Conservation (phyloP, 1,139 yeast genomes). For the Saccharomyces hybrid region DNA sequence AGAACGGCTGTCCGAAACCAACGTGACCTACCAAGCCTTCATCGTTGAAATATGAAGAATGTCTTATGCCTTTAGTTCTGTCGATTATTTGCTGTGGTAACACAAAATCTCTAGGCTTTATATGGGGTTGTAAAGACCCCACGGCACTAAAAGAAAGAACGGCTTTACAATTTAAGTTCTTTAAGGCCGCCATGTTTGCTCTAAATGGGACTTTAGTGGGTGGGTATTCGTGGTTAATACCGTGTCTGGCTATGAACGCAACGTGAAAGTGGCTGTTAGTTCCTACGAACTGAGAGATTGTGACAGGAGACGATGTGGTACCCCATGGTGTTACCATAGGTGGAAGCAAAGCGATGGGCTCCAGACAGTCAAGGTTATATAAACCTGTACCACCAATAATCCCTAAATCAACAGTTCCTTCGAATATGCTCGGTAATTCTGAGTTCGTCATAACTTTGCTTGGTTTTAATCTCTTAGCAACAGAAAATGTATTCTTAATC, state of each 20-base stretch:
- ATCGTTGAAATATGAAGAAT: slow-evolving; percentile 76
- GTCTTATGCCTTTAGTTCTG: slow-evolving; percentile 91
- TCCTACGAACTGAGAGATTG: slow-evolving; percentile 64
- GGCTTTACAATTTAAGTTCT: slow-evolving; percentile 75
- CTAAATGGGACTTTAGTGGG: slow-evolving; percentile 89
- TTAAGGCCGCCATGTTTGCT: slow-evolving; percentile 94
- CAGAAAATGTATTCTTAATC: background rate
- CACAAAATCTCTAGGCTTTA: slow-evolving; percentile 90
- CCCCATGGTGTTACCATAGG: slow-evolving; percentile 95
- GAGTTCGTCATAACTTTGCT: slow-evolving; percentile 13
- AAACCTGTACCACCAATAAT: slow-evolving; percentile 98
- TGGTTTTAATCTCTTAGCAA: background rate
- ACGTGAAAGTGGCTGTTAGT: slow-evolving; percentile 47
- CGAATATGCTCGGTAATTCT: slow-evolving; percentile 33
- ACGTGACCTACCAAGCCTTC: slow-evolving; percentile 94
- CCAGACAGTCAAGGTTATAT: slow-evolving; percentile 71
- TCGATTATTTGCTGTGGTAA: slow-evolving; percentile 93
- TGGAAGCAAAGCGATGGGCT: slow-evolving; percentile 77
- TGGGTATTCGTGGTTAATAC: slow-evolving; percentile 75
- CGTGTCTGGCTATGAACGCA: slow-evolving; percentile 94
- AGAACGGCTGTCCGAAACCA: slow-evolving; percentile 95
- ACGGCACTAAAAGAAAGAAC: slow-evolving; percentile 93
- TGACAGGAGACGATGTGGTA: slow-evolving; percentile 85
- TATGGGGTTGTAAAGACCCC: slow-evolving; percentile 84
- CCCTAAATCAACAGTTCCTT: slow-evolving; percentile 66